Base-by-base conservation (phyloP, 2,329 filamentous ascomycete genomes). In the Phaeophleospora eucalypticola region DNA sequence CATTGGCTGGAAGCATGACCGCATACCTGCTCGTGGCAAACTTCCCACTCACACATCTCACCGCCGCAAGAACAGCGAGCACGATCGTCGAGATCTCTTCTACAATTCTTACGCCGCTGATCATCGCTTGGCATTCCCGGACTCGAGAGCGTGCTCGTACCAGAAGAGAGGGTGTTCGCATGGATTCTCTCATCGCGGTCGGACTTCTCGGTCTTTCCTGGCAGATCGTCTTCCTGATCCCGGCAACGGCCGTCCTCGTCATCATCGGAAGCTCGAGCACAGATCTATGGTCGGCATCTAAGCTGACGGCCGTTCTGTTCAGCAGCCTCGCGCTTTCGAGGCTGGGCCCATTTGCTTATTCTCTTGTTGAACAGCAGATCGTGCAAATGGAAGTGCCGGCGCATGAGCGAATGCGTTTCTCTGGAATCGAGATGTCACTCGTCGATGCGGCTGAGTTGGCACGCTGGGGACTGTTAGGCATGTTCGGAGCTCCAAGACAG, bases 361-460 rank as follows among this genome's bases (percentile, higher is more conserved):
- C 46, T 10, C 24, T 48, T 15, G 41, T 48, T 7, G 40, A 43
- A 17, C 46, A 48, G 18, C 46, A 48, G 17, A 40, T 48, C 24
- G 46, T 48, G 6, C 46, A 48, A 14, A n/a, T 48, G 2, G 21
- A 48, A 27, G 36, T 48, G 7, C n/a, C 15, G 2, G 15, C 24
- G 18, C 6, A 24, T 6, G 40, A 48, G 2, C 20, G 46, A 8
- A 9, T 48, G 4, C 34, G 38, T 12, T 43, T 48, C 29, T 48
- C 46, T 8, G 35, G 40, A 10, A 41, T 48, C 4, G 46, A 48
- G n/a, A 43, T 35, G 35, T 40, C 35, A 15, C 20, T 48, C 4
- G 18, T 48, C 18, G 46, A 48, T 32, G 8, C 40, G 10, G 21
- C 46, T 9, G 46, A 48, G 32, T 14, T 44, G 18, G 36, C 36